Evolutionary conservation across 2,329 filamentous ascomycete species (phyloP), one percentile per base, ranked within the genome.

Genomic region (Fusarium sp.): DNA sequence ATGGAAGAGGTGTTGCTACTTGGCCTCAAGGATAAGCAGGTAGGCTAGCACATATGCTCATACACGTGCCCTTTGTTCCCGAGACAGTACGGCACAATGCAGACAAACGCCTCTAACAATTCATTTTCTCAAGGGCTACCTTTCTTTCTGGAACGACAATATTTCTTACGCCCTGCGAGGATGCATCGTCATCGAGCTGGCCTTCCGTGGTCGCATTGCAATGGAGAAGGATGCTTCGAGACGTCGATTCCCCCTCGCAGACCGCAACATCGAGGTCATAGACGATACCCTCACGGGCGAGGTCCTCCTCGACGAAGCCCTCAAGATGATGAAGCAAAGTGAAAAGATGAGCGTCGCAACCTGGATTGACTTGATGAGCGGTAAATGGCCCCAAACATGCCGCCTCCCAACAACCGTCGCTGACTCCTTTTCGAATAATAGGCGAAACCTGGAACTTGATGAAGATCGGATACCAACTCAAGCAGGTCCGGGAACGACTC

Each of bases 251-350:
- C 94, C 95, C 62, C 86, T 98, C 65, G 91, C 95, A 74, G 96
- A 99, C 83, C 90, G 96, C 74, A 86, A 96, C 75, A 98, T 99
- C 81, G 96, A 99, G 84, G 96, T 99, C 71, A 90, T 98, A 78
- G 96, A 99, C 82, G 95, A 98, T 79, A 95, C 94, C 64, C 87
- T 98, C 78, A 99, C 96, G 8, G 96, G 96, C 75, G 96, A 99
- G 84, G 96, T 98, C 71, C 87, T 99, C 76, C 88, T 99, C 78
- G 96, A 99, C 82, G 96, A 99, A 85, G 93, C 96, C 64, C 85
- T 99, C 78, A 99, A 99, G 86, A 97, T 99, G 94, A 99, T 99
- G 95, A 99, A 99, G 87, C 91, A 93, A 75, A 98, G 94, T 82
- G 96, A 99, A 86, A 98, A 97, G 88, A 98, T 99, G 96, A 98